These are phyloP conservation scores for Populus tomentosa DNA, from an alignment of 441 rosid genomes.

Conservation along the genomic window DNA sequence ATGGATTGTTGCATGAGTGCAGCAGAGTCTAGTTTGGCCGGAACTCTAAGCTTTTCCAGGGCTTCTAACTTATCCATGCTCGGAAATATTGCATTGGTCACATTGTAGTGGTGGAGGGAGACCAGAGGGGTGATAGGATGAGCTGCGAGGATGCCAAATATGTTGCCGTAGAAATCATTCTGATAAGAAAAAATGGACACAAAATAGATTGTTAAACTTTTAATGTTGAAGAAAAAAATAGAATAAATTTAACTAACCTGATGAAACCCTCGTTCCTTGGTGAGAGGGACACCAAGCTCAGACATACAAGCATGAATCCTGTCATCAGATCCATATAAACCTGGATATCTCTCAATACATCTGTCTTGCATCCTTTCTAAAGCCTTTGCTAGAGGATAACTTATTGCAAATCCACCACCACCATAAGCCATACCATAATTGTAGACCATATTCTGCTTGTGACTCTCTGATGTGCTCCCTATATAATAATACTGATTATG, in stretches of 20 bases:
- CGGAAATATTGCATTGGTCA: not conserved
- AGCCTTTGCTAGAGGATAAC: not conserved
- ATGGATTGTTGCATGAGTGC: conserved; percentile 2
- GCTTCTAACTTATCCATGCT: not conserved
- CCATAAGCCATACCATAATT: conserved; percentile 88
- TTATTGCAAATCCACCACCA: conserved; percentile 2
- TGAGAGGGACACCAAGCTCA: conserved; percentile 1
- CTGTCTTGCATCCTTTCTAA: not conserved
- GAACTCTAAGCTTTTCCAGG: not conserved
- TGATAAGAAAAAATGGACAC: not conserved
- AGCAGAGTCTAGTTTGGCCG: conserved; percentile 4
- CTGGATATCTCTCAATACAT: not conserved
- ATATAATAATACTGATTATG: not conserved
- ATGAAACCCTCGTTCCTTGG: conserved; percentile 54
- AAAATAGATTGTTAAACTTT: not conserved
- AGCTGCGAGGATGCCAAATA: not conserved
- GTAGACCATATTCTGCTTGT: not conserved
- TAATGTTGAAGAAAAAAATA: too few relatives aligned
- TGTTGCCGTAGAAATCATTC: not conserved
- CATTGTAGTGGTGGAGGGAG: not conserved
- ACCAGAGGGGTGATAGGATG: conserved; percentile 1
- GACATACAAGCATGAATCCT: conserved; percentile 1
- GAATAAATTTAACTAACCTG: conserved; percentile 45
- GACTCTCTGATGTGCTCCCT: not conserved
- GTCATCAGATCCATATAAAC: not conserved